phyloP scores from a whole-genome alignment of 2,329 filamentous ascomycete genomes.

The Xylaria sp. region DNA sequence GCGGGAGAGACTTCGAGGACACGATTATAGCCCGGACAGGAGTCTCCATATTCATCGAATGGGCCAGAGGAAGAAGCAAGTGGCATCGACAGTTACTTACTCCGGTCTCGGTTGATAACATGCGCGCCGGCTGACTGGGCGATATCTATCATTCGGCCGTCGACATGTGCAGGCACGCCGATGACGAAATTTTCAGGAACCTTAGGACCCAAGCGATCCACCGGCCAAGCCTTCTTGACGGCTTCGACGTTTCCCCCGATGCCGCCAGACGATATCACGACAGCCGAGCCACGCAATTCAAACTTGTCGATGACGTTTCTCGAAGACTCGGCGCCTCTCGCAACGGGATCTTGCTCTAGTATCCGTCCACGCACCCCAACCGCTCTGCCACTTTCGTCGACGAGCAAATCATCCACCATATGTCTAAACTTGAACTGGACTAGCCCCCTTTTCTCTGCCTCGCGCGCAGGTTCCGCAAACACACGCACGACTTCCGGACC shows the following conservation, averaged over 20 bases:
- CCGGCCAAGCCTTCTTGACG: conserved; percentile 67
- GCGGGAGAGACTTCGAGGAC: not conserved
- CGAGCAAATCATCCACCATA: conserved; percentile 64
- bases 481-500: conserved; percentile 68
- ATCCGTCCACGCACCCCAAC: conserved; percentile 64
- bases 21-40: too few species aligned
- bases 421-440: conserved; percentile 67
- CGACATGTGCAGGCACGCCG: conserved; percentile 71
- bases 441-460: conserved; percentile 62
- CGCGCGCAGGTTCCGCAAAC: conserved; percentile 65
- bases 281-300: conserved; percentile 62
- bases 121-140: conserved; percentile 62
- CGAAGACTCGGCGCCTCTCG: conserved; percentile 63
- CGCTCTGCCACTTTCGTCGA: conserved; percentile 63
- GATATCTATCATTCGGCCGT: conserved; percentile 70
- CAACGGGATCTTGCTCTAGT: conserved; percentile 60
- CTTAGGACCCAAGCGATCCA: conserved; percentile 65
- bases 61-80: not conserved
- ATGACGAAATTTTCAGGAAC: conserved; percentile 67
- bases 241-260: conserved; percentile 71
- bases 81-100: conserved; percentile 3
- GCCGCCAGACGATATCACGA: conserved; percentile 67
- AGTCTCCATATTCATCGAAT: not conserved
- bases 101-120: conserved; percentile 69
- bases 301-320: conserved; percentile 61